Evolutionary conservation across 2,329 filamentous ascomycete species (phyloP), one percentile per base, ranked within the genome.

Genomic region (Beauveria scarabaeidicola): DNA sequence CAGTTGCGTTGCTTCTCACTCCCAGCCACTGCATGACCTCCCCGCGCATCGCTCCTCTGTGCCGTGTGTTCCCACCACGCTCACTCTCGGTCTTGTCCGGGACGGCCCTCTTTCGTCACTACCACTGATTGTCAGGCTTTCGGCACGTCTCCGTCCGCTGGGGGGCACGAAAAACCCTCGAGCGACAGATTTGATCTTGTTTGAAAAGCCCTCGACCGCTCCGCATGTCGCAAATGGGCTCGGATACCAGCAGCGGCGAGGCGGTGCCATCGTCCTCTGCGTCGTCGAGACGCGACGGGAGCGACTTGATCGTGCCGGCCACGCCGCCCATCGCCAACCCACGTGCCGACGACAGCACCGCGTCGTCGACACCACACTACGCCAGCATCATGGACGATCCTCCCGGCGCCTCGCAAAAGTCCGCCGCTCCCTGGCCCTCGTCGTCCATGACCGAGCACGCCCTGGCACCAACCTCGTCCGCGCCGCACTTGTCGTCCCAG

Each of bases 161-260:
- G n/a, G 25, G 38, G 17, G 17, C 15, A 53, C 50, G 23, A 19
- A 23, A 17, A 21, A 25, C 11, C 6, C 29, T 19, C 36, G 17
- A 43, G 8, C 38, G 2, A 36, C 13, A 32, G 6, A 25, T 32
- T 5, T 11, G 10, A 21, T 29, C 17, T n/a, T 36, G 4, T 36
- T 36, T 2, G 13, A 36, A 6, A 36, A 36, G 11, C 13, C 32
- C 32, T 36, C 32, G 32, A 6, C 32, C 11, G 32, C 44, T 50
- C 36, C 46, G 46, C 55, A 58, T 58, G 64, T 64, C 64, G 61
- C 62, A 62, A 50, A 36, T 52, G 19, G 53, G 57, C 23, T 27
- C 36, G 25, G 55, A 54, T 38, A 38, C 46, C n/a, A 36, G 54
- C 51, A 50, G 52, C 48, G 51, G 47, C 53, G 47, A 61, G 29